Percentiles rank a stretch among this genome's conserved stretches.
Conservation (phyloP, 495 filamentous ascomycete genomes). For the Tuber indicum region DNA sequence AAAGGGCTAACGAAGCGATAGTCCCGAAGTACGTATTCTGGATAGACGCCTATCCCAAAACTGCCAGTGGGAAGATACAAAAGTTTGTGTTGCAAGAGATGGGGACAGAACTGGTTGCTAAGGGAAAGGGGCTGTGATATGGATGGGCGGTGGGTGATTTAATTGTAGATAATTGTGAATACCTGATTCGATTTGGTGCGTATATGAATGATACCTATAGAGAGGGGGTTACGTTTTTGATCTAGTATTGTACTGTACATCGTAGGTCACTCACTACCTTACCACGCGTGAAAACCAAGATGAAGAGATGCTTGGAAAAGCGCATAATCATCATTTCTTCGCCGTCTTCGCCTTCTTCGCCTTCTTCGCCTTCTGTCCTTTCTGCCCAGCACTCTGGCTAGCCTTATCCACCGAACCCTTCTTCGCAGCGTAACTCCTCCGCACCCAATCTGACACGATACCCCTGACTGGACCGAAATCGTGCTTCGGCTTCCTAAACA, state of each 20-base stretch:
- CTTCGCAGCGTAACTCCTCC: slow-evolving; percentile 22
- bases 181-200: background rate
- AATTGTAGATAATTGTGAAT: background rate
- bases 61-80: slow-evolving; percentile 93
- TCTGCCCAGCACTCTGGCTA: background rate
- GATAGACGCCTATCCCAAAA: slow-evolving; percentile 77
- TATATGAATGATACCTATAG: background rate
- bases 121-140: background rate
- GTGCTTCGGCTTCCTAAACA: slow-evolving; percentile 55
- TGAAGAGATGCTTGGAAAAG: background rate
- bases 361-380: background rate
- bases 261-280: background rate
- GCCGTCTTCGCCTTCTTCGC: background rate
- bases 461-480: slow-evolving; percentile 65
- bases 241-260: background rate
- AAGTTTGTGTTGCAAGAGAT: slow-evolving; percentile 78
- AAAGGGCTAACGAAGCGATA: slow-evolving; percentile 26
- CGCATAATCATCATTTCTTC: background rate
- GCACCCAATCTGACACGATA: slow-evolving; percentile 61
- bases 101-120: slow-evolving; percentile 42
- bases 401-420: background rate
- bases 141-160: background rate
- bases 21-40: slow-evolving; percentile 90
- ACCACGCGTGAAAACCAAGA: background rate
- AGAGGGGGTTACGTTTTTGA: background rate